Base-by-base conservation (phyloP, 176 grass and related monocot species). In the Aegilops speltoides region DNA sequence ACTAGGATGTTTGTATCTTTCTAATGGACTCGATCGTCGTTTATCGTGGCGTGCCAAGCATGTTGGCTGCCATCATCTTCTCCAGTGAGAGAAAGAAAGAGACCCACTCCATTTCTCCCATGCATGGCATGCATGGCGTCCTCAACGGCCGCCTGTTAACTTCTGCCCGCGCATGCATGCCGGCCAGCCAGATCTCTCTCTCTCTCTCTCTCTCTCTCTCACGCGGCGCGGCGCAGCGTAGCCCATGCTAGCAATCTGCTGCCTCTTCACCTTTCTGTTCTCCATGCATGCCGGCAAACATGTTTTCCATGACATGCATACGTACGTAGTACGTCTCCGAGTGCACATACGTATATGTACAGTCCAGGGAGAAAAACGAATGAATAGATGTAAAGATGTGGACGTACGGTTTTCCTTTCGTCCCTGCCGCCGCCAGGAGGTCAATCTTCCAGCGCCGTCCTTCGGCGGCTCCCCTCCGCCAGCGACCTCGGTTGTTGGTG, bases 1-100 rank as follows among this genome's bases (percentile, higher is more conserved):
- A 87, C 79, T 64, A 79, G 73, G 84, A 87, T 87, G 48, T 83
- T 90, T 90, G 89, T 87, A 79, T 56, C 9, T 90, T 87, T 83
- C 67, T 80, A 10, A 17, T 32, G 17, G 82, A 75, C 32, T 50
- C 12, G 26, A 65, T 84, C 82, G 54, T 84, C 36, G 57, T 79
- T 16, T 76, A 89, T 76, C 83, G 77, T 78, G 41, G 72, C 72
- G 72, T 87, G 86, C 22, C 78, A 86, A 77, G 84, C 84, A 86
- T 86, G 73, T 78, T 32, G 50, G 29, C 17, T 57, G 68, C 34
- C 29, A 75, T 75, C 41, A 56, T 10, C 72, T 7, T 74, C 43
- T 10, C 14, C 0, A 73, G 11, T 43, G 70, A 73, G 17, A 70
- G 8, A 15, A 40, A 26, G 40, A 26, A 14, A 26, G 12, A 17